A percentile compares a stretch with the other conserved stretches of the same genome.
phyloP scores from a whole-genome alignment of 257 asterid genomes.

The Solanum sitiens region DNA sequence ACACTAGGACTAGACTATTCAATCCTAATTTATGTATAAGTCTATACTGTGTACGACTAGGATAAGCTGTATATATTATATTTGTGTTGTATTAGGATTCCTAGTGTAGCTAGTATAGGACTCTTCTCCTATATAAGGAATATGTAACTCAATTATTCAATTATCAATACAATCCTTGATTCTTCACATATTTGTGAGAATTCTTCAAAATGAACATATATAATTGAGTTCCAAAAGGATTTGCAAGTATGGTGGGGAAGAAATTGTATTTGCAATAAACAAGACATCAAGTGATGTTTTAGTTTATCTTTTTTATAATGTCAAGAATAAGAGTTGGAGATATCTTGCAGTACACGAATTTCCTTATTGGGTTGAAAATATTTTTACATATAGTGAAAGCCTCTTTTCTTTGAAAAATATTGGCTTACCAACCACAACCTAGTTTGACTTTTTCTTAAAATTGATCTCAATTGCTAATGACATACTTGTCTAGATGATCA shows the following conservation, averaged over 20 bases:
- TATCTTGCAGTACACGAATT: neutral
- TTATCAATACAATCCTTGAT: too few relatives aligned
- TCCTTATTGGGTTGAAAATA: neutral
- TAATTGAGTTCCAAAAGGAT: neutral
- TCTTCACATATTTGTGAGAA: too few relatives aligned
- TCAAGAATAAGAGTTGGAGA: neutral
- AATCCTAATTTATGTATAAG: too few relatives aligned
- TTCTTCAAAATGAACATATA: neutral
- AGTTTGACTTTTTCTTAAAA: neutral
- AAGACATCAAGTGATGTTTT: neutral
- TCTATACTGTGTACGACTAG: too few relatives aligned
- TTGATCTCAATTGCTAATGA: too few relatives aligned
- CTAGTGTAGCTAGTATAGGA: too few relatives aligned
- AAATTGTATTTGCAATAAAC: neutral
- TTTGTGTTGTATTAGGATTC: too few relatives aligned
- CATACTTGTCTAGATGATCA: neutral
- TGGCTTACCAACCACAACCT: neutral
- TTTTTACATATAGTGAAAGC: neutral
- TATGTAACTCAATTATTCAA: too few relatives aligned
- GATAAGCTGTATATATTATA: too few relatives aligned
- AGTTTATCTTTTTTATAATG: too few relatives aligned
- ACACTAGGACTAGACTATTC: too few relatives aligned
- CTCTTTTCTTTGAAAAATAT: neutral
- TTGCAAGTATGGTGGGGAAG: neutral
- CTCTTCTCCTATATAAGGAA: too few relatives aligned